A percentile compares a stretch with the other conserved stretches of the same genome.
These are phyloP conservation scores for Bassia scoparia DNA, from an alignment of 148 eudicot species.

Conservation along the genomic window DNA sequence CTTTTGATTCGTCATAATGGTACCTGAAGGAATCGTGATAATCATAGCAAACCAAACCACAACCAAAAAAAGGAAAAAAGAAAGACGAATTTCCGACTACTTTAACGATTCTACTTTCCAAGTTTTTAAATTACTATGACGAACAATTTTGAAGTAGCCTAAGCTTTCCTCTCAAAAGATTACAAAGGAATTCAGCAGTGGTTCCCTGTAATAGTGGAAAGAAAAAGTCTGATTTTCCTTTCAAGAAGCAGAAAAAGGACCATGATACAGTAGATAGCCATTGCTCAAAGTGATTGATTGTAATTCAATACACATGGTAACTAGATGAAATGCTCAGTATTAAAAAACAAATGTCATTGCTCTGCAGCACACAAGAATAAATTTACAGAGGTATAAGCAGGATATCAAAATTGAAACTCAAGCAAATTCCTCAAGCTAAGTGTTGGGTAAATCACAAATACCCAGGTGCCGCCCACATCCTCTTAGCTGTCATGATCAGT, in stretches of 20 bases:
- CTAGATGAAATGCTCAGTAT: not conserved
- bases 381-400: not conserved
- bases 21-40: slow-evolving; percentile 47
- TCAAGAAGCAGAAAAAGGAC: not conserved
- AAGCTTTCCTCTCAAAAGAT: not conserved
- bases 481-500: too few relatives aligned
- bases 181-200: not conserved
- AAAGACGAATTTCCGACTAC: not conserved
- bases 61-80: not conserved
- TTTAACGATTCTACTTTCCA: too few relatives aligned
- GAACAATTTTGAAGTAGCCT: not conserved
- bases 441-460: too few relatives aligned
- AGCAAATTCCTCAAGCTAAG: too few relatives aligned
- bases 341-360: not conserved
- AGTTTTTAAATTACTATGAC: not conserved
- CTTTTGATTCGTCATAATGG: slow-evolving; percentile 97
- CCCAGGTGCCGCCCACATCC: too few relatives aligned
- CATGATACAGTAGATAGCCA: not conserved
- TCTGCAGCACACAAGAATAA: not conserved
- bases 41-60: slow-evolving; percentile 3
- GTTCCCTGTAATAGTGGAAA: not conserved
- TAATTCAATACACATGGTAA: not conserved
- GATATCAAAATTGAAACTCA: not conserved
- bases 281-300: not conserved
- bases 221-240: not conserved